Conservation (phyloP, 805 yeast species). For the Saturnispora dispora region DNA sequence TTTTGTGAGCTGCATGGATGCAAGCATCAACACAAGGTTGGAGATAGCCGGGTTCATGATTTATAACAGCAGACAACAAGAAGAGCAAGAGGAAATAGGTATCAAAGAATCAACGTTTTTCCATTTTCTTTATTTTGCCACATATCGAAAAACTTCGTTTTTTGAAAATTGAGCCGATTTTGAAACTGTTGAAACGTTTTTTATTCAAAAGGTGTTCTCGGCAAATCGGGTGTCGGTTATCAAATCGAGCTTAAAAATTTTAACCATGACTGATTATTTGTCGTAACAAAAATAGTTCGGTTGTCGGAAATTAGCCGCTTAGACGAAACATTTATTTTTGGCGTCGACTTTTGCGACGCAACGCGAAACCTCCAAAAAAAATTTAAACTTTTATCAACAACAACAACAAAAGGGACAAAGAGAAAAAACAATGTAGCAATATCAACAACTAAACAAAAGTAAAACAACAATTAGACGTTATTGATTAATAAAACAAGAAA, state of each 20-base stretch:
- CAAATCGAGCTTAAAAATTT: too few species aligned
- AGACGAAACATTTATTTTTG: neutral
- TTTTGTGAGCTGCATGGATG: constrained; percentile 92
- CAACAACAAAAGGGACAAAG: neutral
- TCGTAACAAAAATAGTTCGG: too few species aligned
- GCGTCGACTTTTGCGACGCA: neutral
- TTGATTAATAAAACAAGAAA: neutral
- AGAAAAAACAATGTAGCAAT: neutral
- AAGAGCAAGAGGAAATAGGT: neutral
- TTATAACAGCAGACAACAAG: constrained; percentile 4
- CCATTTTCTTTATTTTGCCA: neutral
- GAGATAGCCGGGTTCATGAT: constrained; percentile 80
- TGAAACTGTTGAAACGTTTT: too few species aligned
- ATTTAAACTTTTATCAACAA: neutral
- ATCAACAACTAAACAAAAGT: neutral
- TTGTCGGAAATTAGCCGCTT: neutral
- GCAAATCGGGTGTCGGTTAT: neutral
- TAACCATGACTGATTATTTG: too few species aligned
- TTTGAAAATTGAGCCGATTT: neutral
- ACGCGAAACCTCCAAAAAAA: neutral
- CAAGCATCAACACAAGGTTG: constrained; percentile 83
- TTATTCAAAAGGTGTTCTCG: neutral
- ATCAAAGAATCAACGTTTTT: neutral
- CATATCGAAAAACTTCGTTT: neutral
- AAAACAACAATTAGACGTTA: neutral